Base-by-base conservation (phyloP, 371 early-diverging fungal genomes). In the Zopfochytrium polystomum region DNA sequence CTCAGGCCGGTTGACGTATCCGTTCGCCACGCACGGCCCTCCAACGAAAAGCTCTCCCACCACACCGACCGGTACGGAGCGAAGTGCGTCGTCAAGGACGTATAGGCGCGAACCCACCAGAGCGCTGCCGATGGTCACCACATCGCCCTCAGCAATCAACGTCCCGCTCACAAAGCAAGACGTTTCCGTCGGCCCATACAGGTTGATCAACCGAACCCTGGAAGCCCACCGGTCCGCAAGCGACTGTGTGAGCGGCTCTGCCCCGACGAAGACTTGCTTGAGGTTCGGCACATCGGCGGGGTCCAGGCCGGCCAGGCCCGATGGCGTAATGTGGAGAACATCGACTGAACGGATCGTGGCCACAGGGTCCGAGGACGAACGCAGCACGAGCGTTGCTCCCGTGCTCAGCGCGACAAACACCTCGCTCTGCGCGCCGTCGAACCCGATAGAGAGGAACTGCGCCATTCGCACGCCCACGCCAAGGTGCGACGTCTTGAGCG, bases 161-260 rank as follows among this genome's bases (percentile, higher is more conserved):
- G 58, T 22, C 50, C 44, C 42, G 3, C 33, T 20, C 7, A 11
- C 35, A 32, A 7, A 34, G 49, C 55, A 35, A 0, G 63, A 55
- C n/a, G 38, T n/a, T 35, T 65, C 73, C 18, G 69, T 73, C 9
- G 74, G 74, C 3, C 74, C 74, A 58, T 70, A 74, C 3, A n/a
- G 23, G 50, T 70, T 66, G 34, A 59, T 15, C 1, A 1, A 43
- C 43, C 43, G 1, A 43, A 43, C 20, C 1, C 18, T 20, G 20
- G 15, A 43, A 43, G 20, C 43, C 15, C 15, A 43, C 43, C 15
- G 23, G n/a, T 23, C 49, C 15, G n/a, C 18, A 70, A 63, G 13
- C 0, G 59, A 30, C 42, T 51, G 61, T 51, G 65, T 58, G 13
- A 67, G 54, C 4, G 68, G 60, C 7, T 60, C 61, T 3, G 63